Conservation (phyloP, 129 eudicot species). For the Pseudognaphalium luteoalbum region DNA sequence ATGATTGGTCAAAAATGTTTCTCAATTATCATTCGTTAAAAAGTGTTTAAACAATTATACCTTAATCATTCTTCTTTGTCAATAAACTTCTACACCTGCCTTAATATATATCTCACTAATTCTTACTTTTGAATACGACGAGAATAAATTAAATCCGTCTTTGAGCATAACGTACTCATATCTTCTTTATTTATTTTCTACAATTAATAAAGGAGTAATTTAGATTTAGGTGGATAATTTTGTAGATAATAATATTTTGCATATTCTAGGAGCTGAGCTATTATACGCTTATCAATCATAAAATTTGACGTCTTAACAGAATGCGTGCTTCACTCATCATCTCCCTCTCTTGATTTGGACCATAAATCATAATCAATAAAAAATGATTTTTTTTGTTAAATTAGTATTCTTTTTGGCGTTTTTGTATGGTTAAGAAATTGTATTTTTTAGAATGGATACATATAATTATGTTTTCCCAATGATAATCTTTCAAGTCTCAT, state of each 20-base stretch:
- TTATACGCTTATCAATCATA: slow-evolving; percentile 23
- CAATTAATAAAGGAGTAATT: too few species aligned
- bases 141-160: too few species aligned
- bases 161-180: too few species aligned
- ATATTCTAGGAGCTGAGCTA: background rate
- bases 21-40: too few species aligned
- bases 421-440: background rate
- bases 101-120: too few species aligned
- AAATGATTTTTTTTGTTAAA: background rate
- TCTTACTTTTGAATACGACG: too few species aligned
- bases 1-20: too few species aligned
- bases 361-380: background rate
- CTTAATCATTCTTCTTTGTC: too few species aligned
- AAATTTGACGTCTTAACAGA: slow-evolving; percentile 26
- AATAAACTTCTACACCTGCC: too few species aligned
- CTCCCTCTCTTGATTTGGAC: slow-evolving; percentile 23
- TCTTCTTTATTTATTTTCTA: too few species aligned
- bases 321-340: background rate
- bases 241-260: slow-evolving; percentile 7
- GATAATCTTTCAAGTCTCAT: background rate
- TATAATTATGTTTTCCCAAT: background rate
- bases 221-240: slow-evolving; percentile 1
- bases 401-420: background rate
- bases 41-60: too few species aligned
- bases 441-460: background rate